These are phyloP conservation scores for Calonectria henricotiae DNA, from an alignment of 2,329 filamentous ascomycete species.

Conservation along the genomic window DNA sequence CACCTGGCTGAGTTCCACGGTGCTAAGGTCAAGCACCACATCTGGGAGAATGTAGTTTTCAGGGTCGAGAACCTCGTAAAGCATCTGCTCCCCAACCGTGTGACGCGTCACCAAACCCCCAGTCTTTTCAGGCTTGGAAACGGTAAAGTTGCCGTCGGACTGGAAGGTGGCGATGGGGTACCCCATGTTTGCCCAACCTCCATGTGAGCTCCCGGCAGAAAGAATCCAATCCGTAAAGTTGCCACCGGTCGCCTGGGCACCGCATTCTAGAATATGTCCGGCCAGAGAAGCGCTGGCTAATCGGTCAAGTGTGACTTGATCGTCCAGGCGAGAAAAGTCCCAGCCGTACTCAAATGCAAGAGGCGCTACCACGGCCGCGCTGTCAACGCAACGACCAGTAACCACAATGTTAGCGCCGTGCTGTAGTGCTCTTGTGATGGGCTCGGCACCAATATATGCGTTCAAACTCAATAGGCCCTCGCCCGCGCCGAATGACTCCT, in stretches of 20 bases:
- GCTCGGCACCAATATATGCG: constrained; percentile 4
- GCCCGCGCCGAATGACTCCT: neutral
- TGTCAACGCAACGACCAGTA: neutral
- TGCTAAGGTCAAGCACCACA: constrained; percentile 4
- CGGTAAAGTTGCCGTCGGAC: neutral
- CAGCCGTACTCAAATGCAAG: neutral
- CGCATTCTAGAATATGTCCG: constrained; percentile 8
- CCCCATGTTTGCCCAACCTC: constrained; percentile 12
- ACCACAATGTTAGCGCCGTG: constrained; percentile 8
- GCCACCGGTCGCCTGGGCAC: constrained; percentile 1
- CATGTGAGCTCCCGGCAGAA: neutral
- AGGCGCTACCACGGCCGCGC: neutral
- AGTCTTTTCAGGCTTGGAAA: neutral
- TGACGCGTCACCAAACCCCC: neutral
- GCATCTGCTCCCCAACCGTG: neutral
- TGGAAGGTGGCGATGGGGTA: constrained; percentile 8
- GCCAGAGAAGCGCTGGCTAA: constrained; percentile 3
- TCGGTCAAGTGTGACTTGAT: neutral
- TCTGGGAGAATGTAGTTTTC: neutral
- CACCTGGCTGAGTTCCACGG: neutral
- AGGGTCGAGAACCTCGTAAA: neutral
- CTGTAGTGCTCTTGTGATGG: neutral
- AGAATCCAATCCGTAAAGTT: constrained; percentile 15
- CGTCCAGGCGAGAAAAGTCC: neutral
- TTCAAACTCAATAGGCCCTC: neutral